Base-by-base conservation (phyloP, 2,329 filamentous ascomycete species). In the Ceratocystis papillata region DNA sequence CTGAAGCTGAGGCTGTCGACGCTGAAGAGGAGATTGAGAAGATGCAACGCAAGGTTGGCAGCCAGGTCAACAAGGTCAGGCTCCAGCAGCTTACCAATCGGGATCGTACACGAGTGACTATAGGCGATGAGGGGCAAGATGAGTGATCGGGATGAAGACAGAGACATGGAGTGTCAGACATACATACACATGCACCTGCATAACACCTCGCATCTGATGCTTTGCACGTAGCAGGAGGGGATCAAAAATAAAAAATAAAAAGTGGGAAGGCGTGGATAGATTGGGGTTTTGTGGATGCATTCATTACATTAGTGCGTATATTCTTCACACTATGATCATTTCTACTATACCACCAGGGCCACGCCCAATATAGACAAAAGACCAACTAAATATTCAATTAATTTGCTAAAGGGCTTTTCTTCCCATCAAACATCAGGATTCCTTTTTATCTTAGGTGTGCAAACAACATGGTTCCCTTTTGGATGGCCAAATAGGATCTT, bases 21-120 rank as follows among this genome's bases (percentile, higher is more conserved):
- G 87, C 94, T 2, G 94, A 99, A 79, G 90, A 92, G 76, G 92
- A 97, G 78, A 94, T 99, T 74, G 87, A 89, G 75, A 93, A 90
- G 79, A 96, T 99, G 88, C 90, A 96, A 78, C 89, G 89, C 81
- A 99, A 96, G 82, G 88, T 95, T 73, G 89, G 89, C 69, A 85
- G 87, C 68, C 93, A 97, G 78, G 84, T 89, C 75, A 89, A 95
- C 78, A 94, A 92, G 78, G 88, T 97, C 73, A 89, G 89, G 71
- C 79, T 96, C 73, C 90, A 96, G 77, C 87, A 90, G 75, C 86
- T 97, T 73, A 93, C 88, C 69, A 89, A 88, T 72, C 83, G 83
- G 73, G 89, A 88, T 72, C 85, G 92, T 73, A 91, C 87, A 77
- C 96, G 90, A 80, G 91, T 97, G 79, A 92, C 87, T 78, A 87